Conservation (phyloP, 1,139 yeast species). For the Meyerozyma smithsonii region DNA sequence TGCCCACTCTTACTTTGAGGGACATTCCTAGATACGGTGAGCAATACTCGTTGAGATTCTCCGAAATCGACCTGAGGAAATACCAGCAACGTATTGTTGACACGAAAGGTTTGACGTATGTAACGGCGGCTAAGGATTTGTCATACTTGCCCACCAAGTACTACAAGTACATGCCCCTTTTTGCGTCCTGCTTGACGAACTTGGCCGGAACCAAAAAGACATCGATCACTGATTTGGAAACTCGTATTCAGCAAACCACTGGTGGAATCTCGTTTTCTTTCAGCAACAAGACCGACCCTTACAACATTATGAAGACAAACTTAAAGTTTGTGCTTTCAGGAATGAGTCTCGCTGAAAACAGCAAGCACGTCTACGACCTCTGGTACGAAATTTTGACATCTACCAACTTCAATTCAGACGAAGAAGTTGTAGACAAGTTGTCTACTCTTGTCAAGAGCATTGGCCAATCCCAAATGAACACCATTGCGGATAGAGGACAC, state of each 20-base stretch:
- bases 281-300: conserved; percentile 54
- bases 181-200: conserved; percentile 74
- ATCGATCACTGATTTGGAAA: conserved; percentile 77
- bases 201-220: conserved; percentile 70
- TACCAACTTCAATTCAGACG: conserved; percentile 51
- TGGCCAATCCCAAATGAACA: conserved; percentile 74
- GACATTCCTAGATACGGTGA: conserved; percentile 69
- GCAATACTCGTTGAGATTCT: conserved; percentile 28
- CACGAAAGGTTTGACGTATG: conserved; percentile 73
- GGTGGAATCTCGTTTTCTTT: conserved; percentile 75
- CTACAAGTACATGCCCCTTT: conserved; percentile 69
- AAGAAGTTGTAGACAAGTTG: conserved; percentile 62
- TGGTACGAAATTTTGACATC: conserved; percentile 65
- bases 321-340: conserved; percentile 58
- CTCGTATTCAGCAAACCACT: conserved; percentile 73
- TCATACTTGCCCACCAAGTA: conserved; percentile 54
- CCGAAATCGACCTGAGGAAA: conserved; percentile 20
- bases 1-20: conserved; percentile 68
- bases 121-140: conserved; percentile 55
- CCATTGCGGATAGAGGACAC: conserved; percentile 86
- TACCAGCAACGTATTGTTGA: conserved; percentile 52
- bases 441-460: conserved; percentile 66
- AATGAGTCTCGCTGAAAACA: conserved; percentile 66
- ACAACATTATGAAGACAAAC: conserved; percentile 35
- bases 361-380: conserved; percentile 54